phyloP scores from a whole-genome alignment of 768 basidiomycete species.

The Leccinum subtestaceum region DNA sequence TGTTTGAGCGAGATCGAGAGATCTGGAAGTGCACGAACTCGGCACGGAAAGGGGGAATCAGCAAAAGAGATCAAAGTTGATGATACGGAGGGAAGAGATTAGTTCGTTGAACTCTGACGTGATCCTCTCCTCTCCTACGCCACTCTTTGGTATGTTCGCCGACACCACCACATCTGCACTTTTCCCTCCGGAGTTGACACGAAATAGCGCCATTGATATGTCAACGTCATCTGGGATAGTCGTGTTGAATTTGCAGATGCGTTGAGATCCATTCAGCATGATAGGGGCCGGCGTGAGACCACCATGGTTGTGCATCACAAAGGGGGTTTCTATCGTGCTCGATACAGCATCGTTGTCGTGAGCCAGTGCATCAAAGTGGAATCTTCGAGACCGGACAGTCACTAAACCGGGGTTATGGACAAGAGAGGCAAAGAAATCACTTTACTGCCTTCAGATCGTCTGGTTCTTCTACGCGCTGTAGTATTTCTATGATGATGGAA shows the following conservation, averaged over 20 bases:
- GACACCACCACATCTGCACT: slow-evolving; percentile 80
- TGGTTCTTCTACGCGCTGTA: slow-evolving; percentile 63
- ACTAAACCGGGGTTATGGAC: slow-evolving; percentile 1
- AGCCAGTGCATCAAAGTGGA: slow-evolving; percentile 87
- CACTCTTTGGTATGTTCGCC: slow-evolving; percentile 71
- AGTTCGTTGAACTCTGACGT: slow-evolving; percentile 52
- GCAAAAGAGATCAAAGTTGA: slow-evolving; percentile 69
- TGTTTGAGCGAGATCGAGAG: background rate
- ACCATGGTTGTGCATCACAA: slow-evolving; percentile 39
- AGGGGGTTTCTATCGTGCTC: slow-evolving; percentile 42
- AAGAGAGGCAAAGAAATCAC: slow-evolving; percentile 40
- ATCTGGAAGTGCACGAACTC: background rate
- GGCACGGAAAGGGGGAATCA: slow-evolving; percentile 28
- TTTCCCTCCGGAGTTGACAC: slow-evolving; percentile 54
- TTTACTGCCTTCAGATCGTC: slow-evolving; percentile 63
- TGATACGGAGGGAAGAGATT: slow-evolving; percentile 58
- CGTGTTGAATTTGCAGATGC: slow-evolving; percentile 74
- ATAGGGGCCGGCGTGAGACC: slow-evolving; percentile 58
- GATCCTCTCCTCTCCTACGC: slow-evolving; percentile 34
- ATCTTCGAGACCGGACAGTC: slow-evolving; percentile 46
- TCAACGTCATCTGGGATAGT: slow-evolving; percentile 60
- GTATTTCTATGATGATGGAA: slow-evolving; percentile 82
- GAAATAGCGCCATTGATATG: slow-evolving; percentile 79
- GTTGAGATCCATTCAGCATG: slow-evolving; percentile 66
- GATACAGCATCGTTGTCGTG: slow-evolving; percentile 80